These are phyloP conservation scores for Cicer cuneatum DNA, from an alignment of 306 rosid genomes.

Conservation along the genomic window DNA sequence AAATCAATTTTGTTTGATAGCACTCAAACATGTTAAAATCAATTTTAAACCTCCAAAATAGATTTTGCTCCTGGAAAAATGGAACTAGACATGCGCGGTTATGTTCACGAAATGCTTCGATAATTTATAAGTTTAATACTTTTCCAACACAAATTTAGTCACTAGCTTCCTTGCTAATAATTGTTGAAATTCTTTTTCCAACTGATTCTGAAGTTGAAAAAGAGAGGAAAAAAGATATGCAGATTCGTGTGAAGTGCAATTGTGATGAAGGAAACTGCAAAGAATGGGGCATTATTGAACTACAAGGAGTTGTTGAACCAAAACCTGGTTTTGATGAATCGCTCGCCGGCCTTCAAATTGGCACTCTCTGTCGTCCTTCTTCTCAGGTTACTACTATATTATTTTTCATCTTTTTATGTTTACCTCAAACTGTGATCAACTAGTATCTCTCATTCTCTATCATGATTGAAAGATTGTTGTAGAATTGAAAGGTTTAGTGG, in stretches of 20 bases:
- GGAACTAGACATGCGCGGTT: too few species aligned
- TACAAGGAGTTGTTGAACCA: slow-evolving; percentile 18
- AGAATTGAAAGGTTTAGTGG: too few species aligned
- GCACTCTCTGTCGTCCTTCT: slow-evolving; percentile 7
- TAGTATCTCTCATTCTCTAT: background rate
- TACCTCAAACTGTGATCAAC: background rate
- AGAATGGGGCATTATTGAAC: background rate
- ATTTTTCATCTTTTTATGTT: background rate
- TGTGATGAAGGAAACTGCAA: background rate
- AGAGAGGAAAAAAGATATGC: background rate
- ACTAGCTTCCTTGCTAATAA: too few species aligned
- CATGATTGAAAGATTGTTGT: background rate
- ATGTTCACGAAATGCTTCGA: background rate
- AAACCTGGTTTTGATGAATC: slow-evolving; percentile 9
- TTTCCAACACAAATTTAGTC: too few species aligned
- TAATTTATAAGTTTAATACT: background rate
- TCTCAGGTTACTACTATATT: slow-evolving; percentile 4
- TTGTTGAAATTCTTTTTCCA: too few species aligned
- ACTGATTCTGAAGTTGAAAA: background rate
- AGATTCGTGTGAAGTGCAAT: slow-evolving; percentile 13
- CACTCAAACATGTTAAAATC: too few species aligned
- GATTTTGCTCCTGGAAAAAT: too few species aligned
- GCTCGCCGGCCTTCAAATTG: background rate
- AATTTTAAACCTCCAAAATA: too few species aligned
- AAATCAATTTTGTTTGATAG: too few species aligned